Conservation (phyloP, 2,329 filamentous ascomycete genomes). For the Pseudocercospora pini-densiflorae region DNA sequence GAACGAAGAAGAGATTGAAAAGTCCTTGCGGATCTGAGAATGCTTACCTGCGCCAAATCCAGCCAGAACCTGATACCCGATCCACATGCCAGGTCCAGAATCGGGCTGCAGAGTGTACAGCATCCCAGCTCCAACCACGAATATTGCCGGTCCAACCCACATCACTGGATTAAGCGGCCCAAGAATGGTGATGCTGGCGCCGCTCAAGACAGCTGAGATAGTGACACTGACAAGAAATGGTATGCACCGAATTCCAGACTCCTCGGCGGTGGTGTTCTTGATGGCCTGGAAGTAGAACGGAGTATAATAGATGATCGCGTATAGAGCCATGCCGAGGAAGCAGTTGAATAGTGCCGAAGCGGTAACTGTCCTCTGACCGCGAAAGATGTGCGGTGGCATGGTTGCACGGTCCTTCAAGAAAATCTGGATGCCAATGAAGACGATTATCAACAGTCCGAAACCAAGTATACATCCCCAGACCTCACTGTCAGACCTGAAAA, state of each 20-base stretch:
- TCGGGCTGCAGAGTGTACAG: slow-evolving; percentile 43
- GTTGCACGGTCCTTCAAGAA: slow-evolving; percentile 30
- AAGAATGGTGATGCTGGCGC: slow-evolving; percentile 26
- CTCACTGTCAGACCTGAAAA: slow-evolving; percentile 12
- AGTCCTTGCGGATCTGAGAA: no score
- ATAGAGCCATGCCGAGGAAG: slow-evolving; percentile 45
- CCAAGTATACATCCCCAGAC: slow-evolving; percentile 37
- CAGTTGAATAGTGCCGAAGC: slow-evolving; percentile 41
- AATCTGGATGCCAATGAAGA: slow-evolving; percentile 41
- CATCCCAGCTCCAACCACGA: slow-evolving; percentile 33
- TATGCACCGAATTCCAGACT: slow-evolving; percentile 33
- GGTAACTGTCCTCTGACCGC: slow-evolving; percentile 39
- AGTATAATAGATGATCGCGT: slow-evolving; percentile 39
- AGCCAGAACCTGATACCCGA: slow-evolving; percentile 58
- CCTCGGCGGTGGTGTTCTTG: slow-evolving; percentile 28
- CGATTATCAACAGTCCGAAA: slow-evolving; percentile 43
- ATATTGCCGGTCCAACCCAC: slow-evolving; percentile 23
- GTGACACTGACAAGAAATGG: slow-evolving; percentile 25
- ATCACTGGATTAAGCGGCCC: slow-evolving; percentile 34
- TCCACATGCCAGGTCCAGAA: slow-evolving; percentile 52
- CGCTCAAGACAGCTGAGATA: slow-evolving; percentile 29
- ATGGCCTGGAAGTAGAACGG: slow-evolving; percentile 39
- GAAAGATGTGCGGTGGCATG: slow-evolving; percentile 33
- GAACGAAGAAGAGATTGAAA: no score
- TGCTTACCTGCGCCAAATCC: slow-evolving; percentile 53